phyloP scores from a whole-genome alignment of 192 early-diverging fungal species.

The Dissophora ornata region DNA sequence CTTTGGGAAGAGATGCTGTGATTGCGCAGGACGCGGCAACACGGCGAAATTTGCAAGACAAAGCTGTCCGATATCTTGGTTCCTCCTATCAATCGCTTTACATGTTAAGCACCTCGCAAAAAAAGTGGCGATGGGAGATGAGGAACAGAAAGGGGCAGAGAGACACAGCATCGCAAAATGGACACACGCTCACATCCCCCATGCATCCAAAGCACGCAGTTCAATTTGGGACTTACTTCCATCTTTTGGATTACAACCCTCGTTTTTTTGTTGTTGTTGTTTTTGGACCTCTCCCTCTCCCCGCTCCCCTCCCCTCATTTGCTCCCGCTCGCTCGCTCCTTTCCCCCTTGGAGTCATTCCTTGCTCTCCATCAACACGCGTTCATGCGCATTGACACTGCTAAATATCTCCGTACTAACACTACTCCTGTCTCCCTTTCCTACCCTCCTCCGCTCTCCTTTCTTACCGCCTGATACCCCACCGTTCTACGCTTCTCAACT shows the following conservation, averaged over 20 bases:
- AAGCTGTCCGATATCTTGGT: too few relatives aligned
- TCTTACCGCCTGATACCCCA: background rate
- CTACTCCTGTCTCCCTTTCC: background rate
- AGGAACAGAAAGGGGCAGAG: too few relatives aligned
- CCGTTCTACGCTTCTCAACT: background rate
- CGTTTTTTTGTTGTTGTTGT: conserved; percentile 1
- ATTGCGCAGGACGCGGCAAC: too few relatives aligned
- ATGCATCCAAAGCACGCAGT: too few relatives aligned
- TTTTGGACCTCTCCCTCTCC: background rate
- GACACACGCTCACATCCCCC: too few relatives aligned
- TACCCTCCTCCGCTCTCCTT: background rate
- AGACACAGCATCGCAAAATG: too few relatives aligned
- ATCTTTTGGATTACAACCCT: background rate
- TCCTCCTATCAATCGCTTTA: too few relatives aligned
- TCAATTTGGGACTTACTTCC: background rate
- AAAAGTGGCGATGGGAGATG: too few relatives aligned
- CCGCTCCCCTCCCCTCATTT: background rate
- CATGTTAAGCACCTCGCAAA: too few relatives aligned
- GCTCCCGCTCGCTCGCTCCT: too few relatives aligned
- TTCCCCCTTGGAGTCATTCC: background rate
- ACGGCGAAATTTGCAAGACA: too few relatives aligned
- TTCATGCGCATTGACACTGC: background rate
- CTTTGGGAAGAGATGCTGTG: too few relatives aligned
- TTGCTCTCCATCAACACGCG: background rate
- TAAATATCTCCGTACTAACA: background rate